A percentile compares a stretch with the other conserved stretches of the same genome.
Evolutionary conservation across 2,329 filamentous ascomycete species (phyloP).

Genomic region (Trichophaea hybrida): DNA sequence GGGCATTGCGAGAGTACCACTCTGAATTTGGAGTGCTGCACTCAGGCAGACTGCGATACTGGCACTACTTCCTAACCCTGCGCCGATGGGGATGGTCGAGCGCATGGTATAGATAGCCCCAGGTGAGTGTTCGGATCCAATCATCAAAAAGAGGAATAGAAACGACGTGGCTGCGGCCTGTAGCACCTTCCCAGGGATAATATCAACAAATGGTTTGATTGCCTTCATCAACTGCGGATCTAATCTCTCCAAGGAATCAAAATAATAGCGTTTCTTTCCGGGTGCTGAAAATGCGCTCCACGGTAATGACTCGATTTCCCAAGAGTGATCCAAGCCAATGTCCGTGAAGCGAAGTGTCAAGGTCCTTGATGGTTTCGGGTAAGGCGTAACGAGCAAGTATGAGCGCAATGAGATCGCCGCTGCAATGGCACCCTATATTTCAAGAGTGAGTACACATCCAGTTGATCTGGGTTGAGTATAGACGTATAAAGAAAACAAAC

Average conservation of each 20-base stretch:
- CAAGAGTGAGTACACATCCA: too few species aligned
- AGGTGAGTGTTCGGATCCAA: slow-evolving; percentile 64
- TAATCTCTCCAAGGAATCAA: slow-evolving; percentile 70
- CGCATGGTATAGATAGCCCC: slow-evolving; percentile 80
- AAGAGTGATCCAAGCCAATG: slow-evolving; percentile 75
- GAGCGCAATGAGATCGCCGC: slow-evolving; percentile 89
- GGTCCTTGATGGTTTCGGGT: slow-evolving; percentile 75
- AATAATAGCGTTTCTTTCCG: slow-evolving; percentile 86
- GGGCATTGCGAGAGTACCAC: slow-evolving; percentile 74
- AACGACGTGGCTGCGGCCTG: slow-evolving; percentile 69
- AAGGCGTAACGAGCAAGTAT: slow-evolving; percentile 86
- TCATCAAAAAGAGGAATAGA: slow-evolving; percentile 80
- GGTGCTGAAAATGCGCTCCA: slow-evolving; percentile 70
- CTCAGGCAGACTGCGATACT: slow-evolving; percentile 83
- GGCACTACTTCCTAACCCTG: slow-evolving; percentile 84
- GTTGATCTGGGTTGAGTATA: too few species aligned
- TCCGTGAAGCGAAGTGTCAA: slow-evolving; percentile 83
- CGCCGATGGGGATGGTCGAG: slow-evolving; percentile 84
- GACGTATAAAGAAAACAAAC: too few species aligned
- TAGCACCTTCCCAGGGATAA: slow-evolving; percentile 71
- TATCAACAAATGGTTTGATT: slow-evolving; percentile 61
- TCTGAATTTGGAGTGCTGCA: slow-evolving; percentile 70
- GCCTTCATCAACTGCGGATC: slow-evolving; percentile 70
- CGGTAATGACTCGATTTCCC: slow-evolving; percentile 83
- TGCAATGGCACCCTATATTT: slow-evolving; percentile 64